phyloP scores from a whole-genome alignment of 768 basidiomycete genomes.

The Myochromella boudieri region DNA sequence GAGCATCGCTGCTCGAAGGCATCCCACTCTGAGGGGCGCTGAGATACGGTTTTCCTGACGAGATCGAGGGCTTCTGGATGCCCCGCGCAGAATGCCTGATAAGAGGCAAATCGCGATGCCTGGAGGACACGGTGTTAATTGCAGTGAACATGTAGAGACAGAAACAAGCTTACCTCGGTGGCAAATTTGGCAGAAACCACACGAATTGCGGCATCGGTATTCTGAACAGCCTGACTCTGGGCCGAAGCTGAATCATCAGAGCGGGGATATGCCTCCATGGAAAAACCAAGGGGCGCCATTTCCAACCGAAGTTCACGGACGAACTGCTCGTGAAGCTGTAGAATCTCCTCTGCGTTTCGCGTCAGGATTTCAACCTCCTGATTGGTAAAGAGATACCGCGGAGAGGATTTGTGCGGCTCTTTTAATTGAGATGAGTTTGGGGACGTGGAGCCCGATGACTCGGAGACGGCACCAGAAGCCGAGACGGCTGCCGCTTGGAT shows the following conservation, averaged over 20 bases:
- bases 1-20: slow-evolving; percentile 81
- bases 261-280: slow-evolving; percentile 28
- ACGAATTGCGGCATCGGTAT: slow-evolving; percentile 45
- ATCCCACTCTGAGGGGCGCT: slow-evolving; percentile 75
- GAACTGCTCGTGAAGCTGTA: slow-evolving; percentile 68
- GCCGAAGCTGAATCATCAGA: slow-evolving; percentile 15
- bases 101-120: slow-evolving; percentile 75
- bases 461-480: slow-evolving; percentile 22
- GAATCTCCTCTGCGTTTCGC: slow-evolving; percentile 68
- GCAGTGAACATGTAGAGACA: background rate
- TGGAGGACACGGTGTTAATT: slow-evolving; percentile 26
- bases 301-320: slow-evolving; percentile 51
- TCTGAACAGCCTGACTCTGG: slow-evolving; percentile 22
- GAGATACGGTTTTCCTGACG: slow-evolving; percentile 63
- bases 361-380: slow-evolving; percentile 57
- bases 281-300: slow-evolving; percentile 52
- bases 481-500: slow-evolving; percentile 28
- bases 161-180: slow-evolving; percentile 44
- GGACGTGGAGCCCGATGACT: slow-evolving; percentile 19
- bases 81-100: slow-evolving; percentile 84
- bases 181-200: slow-evolving; percentile 57
- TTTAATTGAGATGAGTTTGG: slow-evolving; percentile 20
- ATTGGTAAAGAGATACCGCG: slow-evolving; percentile 56
- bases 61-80: slow-evolving; percentile 82
- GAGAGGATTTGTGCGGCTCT: slow-evolving; percentile 28